These are phyloP conservation scores for Nakazawaea pomicola DNA, from an alignment of 805 yeast species.

Conservation along the genomic window DNA sequence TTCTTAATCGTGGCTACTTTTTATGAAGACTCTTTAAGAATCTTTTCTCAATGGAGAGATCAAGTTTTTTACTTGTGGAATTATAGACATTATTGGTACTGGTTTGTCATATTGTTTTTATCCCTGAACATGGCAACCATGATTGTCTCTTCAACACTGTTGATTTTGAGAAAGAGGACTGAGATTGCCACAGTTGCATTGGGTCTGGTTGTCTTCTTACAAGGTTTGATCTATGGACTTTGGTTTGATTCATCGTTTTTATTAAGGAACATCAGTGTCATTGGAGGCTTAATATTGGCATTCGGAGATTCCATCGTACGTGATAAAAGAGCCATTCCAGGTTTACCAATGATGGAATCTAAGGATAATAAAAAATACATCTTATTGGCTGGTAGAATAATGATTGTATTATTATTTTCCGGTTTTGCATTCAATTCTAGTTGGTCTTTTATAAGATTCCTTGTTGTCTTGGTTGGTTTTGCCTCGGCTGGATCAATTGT, in stretches of 20 bases:
- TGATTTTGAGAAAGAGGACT: constrained; percentile 64
- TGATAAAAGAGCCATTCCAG: constrained; percentile 70
- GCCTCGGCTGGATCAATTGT: constrained; percentile 71
- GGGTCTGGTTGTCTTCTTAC: constrained; percentile 66
- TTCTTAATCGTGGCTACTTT: constrained; percentile 91
- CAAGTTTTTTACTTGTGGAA: constrained; percentile 81
- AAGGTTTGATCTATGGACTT: constrained; percentile 86
- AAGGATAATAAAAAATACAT: constrained; percentile 77
- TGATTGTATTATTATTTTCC: constrained; percentile 78
- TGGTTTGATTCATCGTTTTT: constrained; percentile 77
- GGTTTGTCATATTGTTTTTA: constrained; percentile 72
- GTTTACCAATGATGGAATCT: constrained; percentile 66
- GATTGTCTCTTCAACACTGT: constrained; percentile 66
- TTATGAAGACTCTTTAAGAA: constrained; percentile 82
- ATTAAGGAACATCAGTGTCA: constrained; percentile 80
- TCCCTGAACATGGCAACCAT: constrained; percentile 58
- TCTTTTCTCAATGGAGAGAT: constrained; percentile 82
- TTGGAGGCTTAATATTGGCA: constrained; percentile 88
- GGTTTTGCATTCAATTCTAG: constrained; percentile 76
- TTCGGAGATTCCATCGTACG: constrained; percentile 81
- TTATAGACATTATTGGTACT: constrained; percentile 73
- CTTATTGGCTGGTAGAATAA: constrained; percentile 80
- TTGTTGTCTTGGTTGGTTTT: constrained; percentile 67
- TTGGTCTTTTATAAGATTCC: constrained; percentile 62
- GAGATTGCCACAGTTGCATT: constrained; percentile 68